These are phyloP conservation scores for Stygiomarasmius scandens DNA, from an alignment of 1,284 basidiomycete species.

Conservation along the genomic window DNA sequence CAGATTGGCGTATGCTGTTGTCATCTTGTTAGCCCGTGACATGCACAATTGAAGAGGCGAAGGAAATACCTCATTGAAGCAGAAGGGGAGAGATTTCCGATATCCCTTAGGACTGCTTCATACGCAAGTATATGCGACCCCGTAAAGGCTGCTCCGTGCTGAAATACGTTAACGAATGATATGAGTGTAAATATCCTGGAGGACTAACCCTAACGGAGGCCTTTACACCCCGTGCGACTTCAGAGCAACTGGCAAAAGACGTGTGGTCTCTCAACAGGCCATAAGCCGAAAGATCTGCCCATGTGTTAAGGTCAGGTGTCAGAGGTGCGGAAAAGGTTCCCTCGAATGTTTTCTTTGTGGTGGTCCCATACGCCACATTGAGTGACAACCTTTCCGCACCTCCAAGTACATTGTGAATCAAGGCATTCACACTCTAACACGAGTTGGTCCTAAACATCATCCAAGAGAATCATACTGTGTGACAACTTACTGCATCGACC, in stretches of 20 bases:
- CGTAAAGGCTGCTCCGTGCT: constrained; percentile 35
- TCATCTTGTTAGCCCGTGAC: constrained; percentile 7
- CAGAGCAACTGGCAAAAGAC: constrained; percentile 69
- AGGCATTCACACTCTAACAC: constrained; percentile 72
- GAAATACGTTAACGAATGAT: constrained; percentile 15
- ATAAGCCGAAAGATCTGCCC: constrained; percentile 64
- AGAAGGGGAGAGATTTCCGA: constrained; percentile 68
- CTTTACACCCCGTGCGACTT: constrained; percentile 67
- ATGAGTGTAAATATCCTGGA: constrained; percentile 1
- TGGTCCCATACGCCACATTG: constrained; percentile 84
- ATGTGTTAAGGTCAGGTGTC: constrained; percentile 58
- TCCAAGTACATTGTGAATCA: constrained; percentile 88
- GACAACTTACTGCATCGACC: constrained; percentile 80
- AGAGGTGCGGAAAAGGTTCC: constrained; percentile 64
- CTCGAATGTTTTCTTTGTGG: constrained; percentile 84
- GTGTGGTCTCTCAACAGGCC: constrained; percentile 72
- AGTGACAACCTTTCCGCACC: constrained; percentile 90
- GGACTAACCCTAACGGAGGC: constrained; percentile 66
- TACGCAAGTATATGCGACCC: constrained; percentile 82
- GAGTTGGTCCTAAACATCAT: constrained; percentile 9
- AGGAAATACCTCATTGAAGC: constrained; percentile 77
- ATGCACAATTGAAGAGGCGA: not conserved
- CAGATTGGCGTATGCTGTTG: constrained; percentile 78
- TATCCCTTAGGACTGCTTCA: constrained; percentile 77
- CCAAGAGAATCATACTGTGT: not conserved